Base-by-base conservation (phyloP, 2,329 filamentous ascomycete species). In the Dactylellina drechsleri region DNA sequence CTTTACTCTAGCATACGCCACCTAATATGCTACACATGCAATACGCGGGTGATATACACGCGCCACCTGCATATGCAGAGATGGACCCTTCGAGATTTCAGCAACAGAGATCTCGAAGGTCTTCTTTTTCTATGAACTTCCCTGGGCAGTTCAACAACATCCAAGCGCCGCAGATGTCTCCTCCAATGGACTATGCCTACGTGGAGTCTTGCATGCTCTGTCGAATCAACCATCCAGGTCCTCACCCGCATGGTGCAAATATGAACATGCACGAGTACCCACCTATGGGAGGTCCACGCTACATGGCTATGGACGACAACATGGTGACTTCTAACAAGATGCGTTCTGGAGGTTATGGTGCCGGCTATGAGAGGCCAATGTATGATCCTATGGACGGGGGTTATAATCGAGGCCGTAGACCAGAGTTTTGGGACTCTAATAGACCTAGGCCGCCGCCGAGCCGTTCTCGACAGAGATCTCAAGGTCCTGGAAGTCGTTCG, bases 301-400 rank as follows among this genome's bases (percentile, higher is more conserved):
- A 71, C 15, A 54, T 59, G 43, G 26, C 50, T 2, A 64, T 64
- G 58, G 66, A 71, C 15, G 66, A 71, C 20, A 50, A 41, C 6
- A 23, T 64, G 16, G 49, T 56, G 15, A 58, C 26, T 2, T 57
- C 59, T 2, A 64, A 58, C 52, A 71, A 59, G 41, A 26, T 60
- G 57, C 40, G 66, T 15, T 41, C 31, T 23, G 41, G 18, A 28
- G 20, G 23, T 4, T 70, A 70, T 45, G 36, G 43, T 1, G 40
- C 43, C 18, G 56, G 58, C 8, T 45, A 15, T 18, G 58, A 58
- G n/a, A 49, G 49, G 28, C 66, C 58, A n/a, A 62, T 62, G 52
- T 71, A 57, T 15, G 66, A 71, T 40, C 50, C 66, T 40, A 50
- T 71, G 40, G 66, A 71, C 58, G 58, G 56, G 47, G 47, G 31